Percentiles rank a stretch among this genome's conserved stretches.
Conservation (phyloP, 139 green algal species). For the Coelastrella sp. region DNA sequence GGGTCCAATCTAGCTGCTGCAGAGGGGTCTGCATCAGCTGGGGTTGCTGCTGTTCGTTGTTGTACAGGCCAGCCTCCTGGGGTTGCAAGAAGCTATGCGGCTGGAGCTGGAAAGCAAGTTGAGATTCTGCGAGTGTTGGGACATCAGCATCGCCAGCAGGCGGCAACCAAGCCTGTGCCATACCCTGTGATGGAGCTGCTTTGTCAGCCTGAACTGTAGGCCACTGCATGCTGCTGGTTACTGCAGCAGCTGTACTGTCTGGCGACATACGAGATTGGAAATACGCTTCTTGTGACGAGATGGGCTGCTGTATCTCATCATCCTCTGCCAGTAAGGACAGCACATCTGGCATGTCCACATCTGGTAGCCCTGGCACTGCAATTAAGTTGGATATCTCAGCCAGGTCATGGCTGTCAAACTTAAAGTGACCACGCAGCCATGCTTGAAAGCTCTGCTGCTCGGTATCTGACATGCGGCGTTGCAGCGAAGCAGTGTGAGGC, state of each 20-base stretch:
- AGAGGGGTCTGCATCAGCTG: not conserved
- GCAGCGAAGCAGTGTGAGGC: no score
- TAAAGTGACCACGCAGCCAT: not conserved
- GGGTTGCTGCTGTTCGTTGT: not conserved
- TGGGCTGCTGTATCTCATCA: not conserved
- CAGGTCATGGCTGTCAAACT: slow-evolving; percentile 4
- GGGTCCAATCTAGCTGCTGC: not conserved
- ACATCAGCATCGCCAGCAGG: no score
- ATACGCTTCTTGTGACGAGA: not conserved
- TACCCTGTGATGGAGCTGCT: not conserved
- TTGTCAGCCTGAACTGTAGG: not conserved
- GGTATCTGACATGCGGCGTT: not conserved
- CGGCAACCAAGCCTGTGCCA: not conserved
- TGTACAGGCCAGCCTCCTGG: no score
- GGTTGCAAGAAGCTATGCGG: no score
- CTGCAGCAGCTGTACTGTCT: not conserved
- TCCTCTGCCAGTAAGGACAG: not conserved
- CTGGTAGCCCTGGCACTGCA: slow-evolving; percentile 3
- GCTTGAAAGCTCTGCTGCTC: slow-evolving; percentile 1
- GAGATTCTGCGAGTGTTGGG: no score
- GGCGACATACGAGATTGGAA: not conserved
- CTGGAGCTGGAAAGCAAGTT: not conserved
- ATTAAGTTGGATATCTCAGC: slow-evolving; percentile 21
- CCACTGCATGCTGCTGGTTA: no score
- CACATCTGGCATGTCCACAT: not conserved